These are phyloP conservation scores for Botrytis paeoniae DNA, from an alignment of 2,329 filamentous ascomycete species.

Conservation along the genomic window DNA sequence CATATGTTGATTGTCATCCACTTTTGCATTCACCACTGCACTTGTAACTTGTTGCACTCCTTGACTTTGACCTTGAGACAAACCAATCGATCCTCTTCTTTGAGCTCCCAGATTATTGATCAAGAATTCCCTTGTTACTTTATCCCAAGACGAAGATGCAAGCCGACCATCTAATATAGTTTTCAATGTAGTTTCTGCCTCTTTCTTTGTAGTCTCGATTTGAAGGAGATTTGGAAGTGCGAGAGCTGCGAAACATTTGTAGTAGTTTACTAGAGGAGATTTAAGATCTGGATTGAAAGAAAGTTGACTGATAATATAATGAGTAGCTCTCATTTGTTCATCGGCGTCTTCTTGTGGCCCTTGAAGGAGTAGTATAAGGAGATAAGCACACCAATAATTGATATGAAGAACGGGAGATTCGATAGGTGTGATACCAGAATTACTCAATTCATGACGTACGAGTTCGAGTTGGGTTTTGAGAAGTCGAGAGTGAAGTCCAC, in stretches of 20 bases:
- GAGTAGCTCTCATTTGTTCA: slow-evolving; percentile 59
- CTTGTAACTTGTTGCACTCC: neutral
- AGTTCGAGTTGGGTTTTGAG: slow-evolving; percentile 60
- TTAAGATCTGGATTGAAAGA: slow-evolving; percentile 52
- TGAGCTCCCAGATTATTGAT: neutral
- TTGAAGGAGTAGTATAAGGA: slow-evolving; percentile 57
- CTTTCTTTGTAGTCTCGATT: slow-evolving; percentile 53
- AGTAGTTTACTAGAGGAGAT: slow-evolving; percentile 66
- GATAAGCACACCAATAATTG: slow-evolving; percentile 66
- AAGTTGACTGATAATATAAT: slow-evolving; percentile 57
- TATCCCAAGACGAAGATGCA: slow-evolving; percentile 55
- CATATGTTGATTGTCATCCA: slow-evolving; percentile 26
- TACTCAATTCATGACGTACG: slow-evolving; percentile 62
- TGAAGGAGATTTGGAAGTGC: slow-evolving; percentile 59
- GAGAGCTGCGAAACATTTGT: slow-evolving; percentile 57
- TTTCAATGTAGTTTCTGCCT: slow-evolving; percentile 54
- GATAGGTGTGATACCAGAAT: slow-evolving; percentile 50
- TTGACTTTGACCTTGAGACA: neutral
- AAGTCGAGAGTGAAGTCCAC: slow-evolving; percentile 46
- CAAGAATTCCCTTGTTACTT: slow-evolving; percentile 47
- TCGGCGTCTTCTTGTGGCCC: slow-evolving; percentile 50
- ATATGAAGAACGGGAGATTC: slow-evolving; percentile 58
- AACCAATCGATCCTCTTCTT: neutral
- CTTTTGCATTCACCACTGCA: neutral
- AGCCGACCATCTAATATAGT: slow-evolving; percentile 54